Base-by-base conservation (phyloP, 2,329 filamentous ascomycete species). In the Seiridium unicorne region DNA sequence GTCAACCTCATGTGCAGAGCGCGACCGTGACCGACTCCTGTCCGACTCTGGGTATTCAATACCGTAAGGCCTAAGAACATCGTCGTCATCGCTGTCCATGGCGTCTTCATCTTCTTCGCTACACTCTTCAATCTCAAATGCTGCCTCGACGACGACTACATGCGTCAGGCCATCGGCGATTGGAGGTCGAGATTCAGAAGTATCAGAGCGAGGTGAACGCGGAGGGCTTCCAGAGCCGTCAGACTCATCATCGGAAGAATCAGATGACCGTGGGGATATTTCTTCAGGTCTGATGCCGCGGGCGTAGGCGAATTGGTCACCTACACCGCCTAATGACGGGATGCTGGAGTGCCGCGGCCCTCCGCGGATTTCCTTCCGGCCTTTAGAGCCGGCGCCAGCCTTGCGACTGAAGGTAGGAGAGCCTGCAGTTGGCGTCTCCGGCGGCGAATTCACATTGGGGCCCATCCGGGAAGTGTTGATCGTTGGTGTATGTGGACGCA, bases 361-460 rank as follows among this genome's bases (percentile, higher is more conserved):
- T 35, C 66, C 65, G 59, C 68, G 64, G 56, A 69, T 62, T n/a
- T 66, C 49, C 44, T 44, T 44, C 8, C 44, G 44, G 46, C 26
- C 44, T 18, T 31, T 34, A 5, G 55, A 13, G 35, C 34, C 55
- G 10, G 55, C 55, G 26, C 56, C 62, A 65, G 40, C 64, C 67
- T 59, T 67, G 56, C 69, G 70, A 59, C 61, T 62, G 49, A 67
- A 64, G 40, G 58, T 66, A 57, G 72, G 74, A 54, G 70, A 70
- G 54, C 71, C 65, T n/a, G 71, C 69, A 44, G 70, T 76, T 7
- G 76, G 76, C 13, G 76, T 78, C 62, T 76, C 73, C 59, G 76
- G 76, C 51, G 76, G 77, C 58, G 77, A 79, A 36, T 76, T 76
- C 7, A 58, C 46, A 42, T 58, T 44, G 56, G 74, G 75, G 51